A percentile compares a stretch with the other conserved stretches of the same genome.
These are phyloP conservation scores for Boletellus ananas DNA, from an alignment of 768 basidiomycete genomes.

Conservation along the genomic window DNA sequence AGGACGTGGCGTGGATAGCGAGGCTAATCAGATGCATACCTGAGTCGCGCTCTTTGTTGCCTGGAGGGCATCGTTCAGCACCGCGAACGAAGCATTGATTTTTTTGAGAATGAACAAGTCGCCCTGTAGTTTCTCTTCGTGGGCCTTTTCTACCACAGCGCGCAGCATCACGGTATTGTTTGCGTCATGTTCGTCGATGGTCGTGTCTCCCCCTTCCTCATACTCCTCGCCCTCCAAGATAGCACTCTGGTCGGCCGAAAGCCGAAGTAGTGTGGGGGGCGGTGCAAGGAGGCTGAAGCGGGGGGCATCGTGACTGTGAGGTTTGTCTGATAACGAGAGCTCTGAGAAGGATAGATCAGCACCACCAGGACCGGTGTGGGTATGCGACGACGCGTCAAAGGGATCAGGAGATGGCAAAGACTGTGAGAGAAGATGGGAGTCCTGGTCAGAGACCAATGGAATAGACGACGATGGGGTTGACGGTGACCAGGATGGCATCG, in stretches of 20 bases:
- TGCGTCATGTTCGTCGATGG: constrained; percentile 9
- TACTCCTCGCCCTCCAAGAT: constrained; percentile 25
- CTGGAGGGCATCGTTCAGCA: constrained; percentile 64
- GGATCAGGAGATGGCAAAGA: constrained; percentile 36
- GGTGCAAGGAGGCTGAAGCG: constrained; percentile 35
- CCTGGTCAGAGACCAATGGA: constrained; percentile 16
- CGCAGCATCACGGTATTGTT: constrained; percentile 26
- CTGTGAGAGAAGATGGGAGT: constrained; percentile 47
- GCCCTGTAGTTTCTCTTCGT: constrained; percentile 72
- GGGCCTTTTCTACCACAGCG: constrained; percentile 31
- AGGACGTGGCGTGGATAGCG: background rate
- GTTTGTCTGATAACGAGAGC: constrained; percentile 42
- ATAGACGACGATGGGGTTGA: constrained; percentile 31
- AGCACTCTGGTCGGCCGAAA: constrained; percentile 22
- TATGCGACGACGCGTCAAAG: constrained; percentile 28
- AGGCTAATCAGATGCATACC: constrained; percentile 36
- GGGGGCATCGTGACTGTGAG: constrained; percentile 24
- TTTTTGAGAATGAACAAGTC: constrained; percentile 72
- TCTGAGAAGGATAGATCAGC: constrained; percentile 58
- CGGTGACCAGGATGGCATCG: constrained; percentile 29
- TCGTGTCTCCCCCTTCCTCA: constrained; percentile 12
- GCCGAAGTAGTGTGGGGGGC: constrained; percentile 13
- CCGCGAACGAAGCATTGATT: constrained; percentile 64
- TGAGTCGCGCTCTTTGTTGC: constrained; percentile 67
- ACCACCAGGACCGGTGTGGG: constrained; percentile 40